Evolutionary conservation across 257 asterid genomes (phyloP).

Genomic region (Solanum sparsipilum): DNA sequence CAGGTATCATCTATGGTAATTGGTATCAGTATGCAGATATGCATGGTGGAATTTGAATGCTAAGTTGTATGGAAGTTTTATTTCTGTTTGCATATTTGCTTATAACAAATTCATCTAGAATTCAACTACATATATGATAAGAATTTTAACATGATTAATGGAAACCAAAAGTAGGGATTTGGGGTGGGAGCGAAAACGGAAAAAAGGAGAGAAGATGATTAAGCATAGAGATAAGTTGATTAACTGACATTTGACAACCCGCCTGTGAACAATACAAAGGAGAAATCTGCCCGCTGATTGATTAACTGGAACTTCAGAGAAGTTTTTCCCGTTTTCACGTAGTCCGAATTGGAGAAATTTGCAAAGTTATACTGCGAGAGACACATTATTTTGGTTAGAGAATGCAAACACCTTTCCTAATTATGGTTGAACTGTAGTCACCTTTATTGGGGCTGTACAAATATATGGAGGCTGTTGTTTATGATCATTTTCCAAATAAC

Average conservation of each 20-base stretch:
- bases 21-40: not conserved
- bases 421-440: constrained; percentile 6
- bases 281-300: constrained; percentile 61
- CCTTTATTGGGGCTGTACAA: constrained; percentile 86
- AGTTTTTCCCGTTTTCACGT: constrained; percentile 53
- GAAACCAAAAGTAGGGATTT: not conserved
- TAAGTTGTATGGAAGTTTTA: not conserved
- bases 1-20: not conserved
- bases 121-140: not conserved
- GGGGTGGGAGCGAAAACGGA: not conserved
- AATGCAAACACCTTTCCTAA: not conserved
- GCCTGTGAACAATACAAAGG: constrained; percentile 44
- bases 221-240: not conserved
- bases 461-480: constrained; percentile 55
- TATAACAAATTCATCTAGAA: not conserved
- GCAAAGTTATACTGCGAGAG: constrained; percentile 67
- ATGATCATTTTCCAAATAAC: constrained; percentile 30
- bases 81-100: not conserved
- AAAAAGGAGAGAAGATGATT: not conserved
- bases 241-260: constrained; percentile 36
- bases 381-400: constrained; percentile 2
- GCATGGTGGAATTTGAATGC: not conserved
- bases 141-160: not conserved
- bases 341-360: constrained; percentile 40
- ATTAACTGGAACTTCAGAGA: constrained; percentile 56